Evolutionary conservation across 2,329 filamentous ascomycete genomes (phyloP).

Genomic region (Neofusicoccum ribis): DNA sequence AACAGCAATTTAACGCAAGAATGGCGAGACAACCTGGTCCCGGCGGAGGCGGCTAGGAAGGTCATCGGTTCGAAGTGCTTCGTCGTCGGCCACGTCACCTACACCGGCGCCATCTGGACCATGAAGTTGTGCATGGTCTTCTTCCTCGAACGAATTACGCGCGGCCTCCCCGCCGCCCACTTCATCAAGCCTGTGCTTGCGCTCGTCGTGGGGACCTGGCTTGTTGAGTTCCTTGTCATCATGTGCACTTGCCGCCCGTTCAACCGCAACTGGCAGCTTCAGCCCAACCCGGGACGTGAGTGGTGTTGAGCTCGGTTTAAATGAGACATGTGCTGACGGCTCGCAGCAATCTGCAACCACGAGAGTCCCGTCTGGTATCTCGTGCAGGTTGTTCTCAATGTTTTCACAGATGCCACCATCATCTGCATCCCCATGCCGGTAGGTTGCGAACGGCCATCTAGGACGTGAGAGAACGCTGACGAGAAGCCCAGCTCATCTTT

Average conservation of each 20-base stretch:
- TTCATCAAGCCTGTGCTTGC: not conserved
- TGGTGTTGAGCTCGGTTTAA: not conserved
- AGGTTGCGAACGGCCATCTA: not conserved
- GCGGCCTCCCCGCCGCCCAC: not conserved
- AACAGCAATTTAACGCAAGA: not conserved
- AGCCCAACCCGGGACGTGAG: not conserved
- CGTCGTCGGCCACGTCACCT: not conserved
- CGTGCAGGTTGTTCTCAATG: not conserved
- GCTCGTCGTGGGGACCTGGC: not conserved
- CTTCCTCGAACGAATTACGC: not conserved
- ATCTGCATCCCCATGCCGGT: not conserved
- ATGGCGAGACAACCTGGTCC: not conserved
- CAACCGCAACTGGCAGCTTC: not conserved
- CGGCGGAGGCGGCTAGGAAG: not conserved
- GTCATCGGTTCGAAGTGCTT: not conserved
- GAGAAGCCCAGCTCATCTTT: not conserved
- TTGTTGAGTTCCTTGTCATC: not conserved
- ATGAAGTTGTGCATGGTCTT: not conserved
- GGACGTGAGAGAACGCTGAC: too few species aligned
- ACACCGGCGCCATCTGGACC: not conserved
- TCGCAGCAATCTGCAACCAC: not conserved
- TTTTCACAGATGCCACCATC: not conserved
- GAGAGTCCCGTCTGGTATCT: not conserved
- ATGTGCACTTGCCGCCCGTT: constrained; percentile 1
- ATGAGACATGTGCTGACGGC: too few species aligned